phyloP scores from a whole-genome alignment of 1,284 basidiomycete genomes.

The Ustilago loliicola region DNA sequence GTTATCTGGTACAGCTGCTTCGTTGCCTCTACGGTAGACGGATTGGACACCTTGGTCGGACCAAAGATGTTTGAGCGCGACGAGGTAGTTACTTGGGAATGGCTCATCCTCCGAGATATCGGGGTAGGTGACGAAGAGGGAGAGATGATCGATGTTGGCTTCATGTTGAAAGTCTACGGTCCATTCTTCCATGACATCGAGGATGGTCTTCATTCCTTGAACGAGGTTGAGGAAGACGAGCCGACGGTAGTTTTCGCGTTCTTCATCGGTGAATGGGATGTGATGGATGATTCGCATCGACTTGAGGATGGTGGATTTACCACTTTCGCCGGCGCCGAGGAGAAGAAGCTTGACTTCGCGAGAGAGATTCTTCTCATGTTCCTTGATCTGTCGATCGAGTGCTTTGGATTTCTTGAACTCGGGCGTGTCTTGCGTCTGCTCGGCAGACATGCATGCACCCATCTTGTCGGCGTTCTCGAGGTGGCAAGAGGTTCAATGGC shows the following conservation, averaged over 20 bases:
- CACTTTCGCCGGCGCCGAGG: slow-evolving; percentile 91
- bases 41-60: slow-evolving; percentile 80
- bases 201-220: slow-evolving; percentile 82
- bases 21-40: slow-evolving; percentile 82
- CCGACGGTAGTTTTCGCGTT: slow-evolving; percentile 81
- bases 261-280: slow-evolving; percentile 80
- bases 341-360: slow-evolving; percentile 74
- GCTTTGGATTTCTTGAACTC: slow-evolving; percentile 45
- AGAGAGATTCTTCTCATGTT: slow-evolving; percentile 57
- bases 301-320: slow-evolving; percentile 92
- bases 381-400: slow-evolving; percentile 56
- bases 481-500: background rate
- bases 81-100: slow-evolving; percentile 78
- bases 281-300: slow-evolving; percentile 91
- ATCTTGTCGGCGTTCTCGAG: slow-evolving; percentile 25
- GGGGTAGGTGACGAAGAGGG: slow-evolving; percentile 58
- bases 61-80: slow-evolving; percentile 83
- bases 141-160: slow-evolving; percentile 53
- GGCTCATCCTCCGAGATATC: slow-evolving; percentile 79
- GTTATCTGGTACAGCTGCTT: slow-evolving; percentile 89
- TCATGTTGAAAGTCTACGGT: slow-evolving; percentile 78
- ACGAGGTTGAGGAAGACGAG: slow-evolving; percentile 92
- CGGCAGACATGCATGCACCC: slow-evolving; percentile 54
- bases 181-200: slow-evolving; percentile 91
- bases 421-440: slow-evolving; percentile 36